Evolutionary conservation across 2,329 filamentous ascomycete species (phyloP), one percentile per base, ranked within the genome.

Genomic region (Chalaropsis thielavioides): DNA sequence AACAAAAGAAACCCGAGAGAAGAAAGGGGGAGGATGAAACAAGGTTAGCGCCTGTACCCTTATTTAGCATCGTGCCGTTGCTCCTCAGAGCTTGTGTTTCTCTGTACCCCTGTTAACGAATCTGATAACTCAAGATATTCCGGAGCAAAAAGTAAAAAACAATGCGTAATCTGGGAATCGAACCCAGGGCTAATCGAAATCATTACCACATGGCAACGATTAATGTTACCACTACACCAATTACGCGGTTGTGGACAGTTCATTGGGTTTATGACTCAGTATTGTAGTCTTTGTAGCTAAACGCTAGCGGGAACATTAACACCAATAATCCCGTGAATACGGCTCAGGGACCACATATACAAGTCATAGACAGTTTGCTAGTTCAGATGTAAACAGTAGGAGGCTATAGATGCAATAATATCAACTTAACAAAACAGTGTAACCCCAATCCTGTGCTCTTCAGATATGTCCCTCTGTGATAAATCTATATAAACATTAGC

Each of bases 211-310:
- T 56, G 51, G 51, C 51, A 56, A 56, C 51, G 51, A 56, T 56
- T 56, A 56, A 56, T 56, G 51, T 56, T 56, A 56, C 51, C 51
- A 56, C 51, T 56, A 56, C 51, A 56, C 51, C 51, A 56, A 56
- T 56, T 56, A 56, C 51, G 51, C 51, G 24, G 15, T 15, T 54
- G 49, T 27, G 19, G 49, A 54, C 15, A n/a, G 7, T 8, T 2
- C 13, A 10, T 13, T 43, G 41, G 7, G n/a, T 17, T 2, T n/a
- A 3, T n/a, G n/a, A 6, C 7, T 15, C 3, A 1, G n/a, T 44
- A 44, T 44, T 2, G 2, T 1, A 19, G 43, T 17, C 43, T 44
- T 17, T 44, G 7, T 44, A 44, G 7, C n/a, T 3, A 17, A 44
- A 8, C 2, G 7, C 6, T 1, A 44, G n/a, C 3, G 2, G 43